These are phyloP conservation scores for Mortierella sp. DNA, from an alignment of 371 early-diverging fungal genomes.

Conservation along the genomic window DNA sequence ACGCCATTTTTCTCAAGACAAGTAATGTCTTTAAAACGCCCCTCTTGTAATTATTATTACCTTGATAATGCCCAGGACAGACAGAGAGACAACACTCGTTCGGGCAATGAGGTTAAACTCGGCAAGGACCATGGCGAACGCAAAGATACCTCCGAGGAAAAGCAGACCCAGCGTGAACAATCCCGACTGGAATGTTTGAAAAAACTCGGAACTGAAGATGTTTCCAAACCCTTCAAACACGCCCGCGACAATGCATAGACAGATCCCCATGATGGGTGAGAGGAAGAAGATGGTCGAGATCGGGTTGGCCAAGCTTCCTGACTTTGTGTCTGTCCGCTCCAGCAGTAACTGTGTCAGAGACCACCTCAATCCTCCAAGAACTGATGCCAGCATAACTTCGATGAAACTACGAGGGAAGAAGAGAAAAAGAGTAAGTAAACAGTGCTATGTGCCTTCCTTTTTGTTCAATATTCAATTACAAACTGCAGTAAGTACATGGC, in stretches of 20 bases:
- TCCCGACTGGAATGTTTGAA: slow-evolving; percentile 8
- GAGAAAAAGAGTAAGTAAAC: too few species aligned
- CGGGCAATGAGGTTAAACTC: slow-evolving; percentile 75
- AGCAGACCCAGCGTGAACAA: slow-evolving; percentile 52
- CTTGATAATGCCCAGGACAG: slow-evolving; percentile 81
- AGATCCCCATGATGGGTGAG: slow-evolving; percentile 80
- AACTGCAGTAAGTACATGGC: neutral
- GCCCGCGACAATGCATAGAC: slow-evolving; percentile 73
- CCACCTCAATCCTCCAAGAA: slow-evolving; percentile 74
- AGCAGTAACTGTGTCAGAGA: slow-evolving; percentile 79
- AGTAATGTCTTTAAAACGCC: too few species aligned
- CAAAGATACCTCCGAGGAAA: slow-evolving; percentile 66
- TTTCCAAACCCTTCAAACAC: slow-evolving; percentile 74
- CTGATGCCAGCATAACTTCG: slow-evolving; percentile 72
- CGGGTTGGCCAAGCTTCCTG: slow-evolving; percentile 74
- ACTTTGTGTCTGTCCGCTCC: slow-evolving; percentile 45
- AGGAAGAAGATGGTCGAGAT: slow-evolving; percentile 80
- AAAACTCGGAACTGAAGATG: slow-evolving; percentile 53
- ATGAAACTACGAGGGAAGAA: slow-evolving; percentile 57
- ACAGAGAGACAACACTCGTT: slow-evolving; percentile 78
- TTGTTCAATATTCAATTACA: neutral
- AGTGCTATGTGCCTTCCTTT: neutral
- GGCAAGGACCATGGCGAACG: slow-evolving; percentile 76
- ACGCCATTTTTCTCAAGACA: neutral
- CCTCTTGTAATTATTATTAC: too few species aligned